Evolutionary conservation across 352 stramenopile genomes (phyloP), one percentile per base, ranked within the genome.

Genomic region (Phytopythium delawarense): DNA sequence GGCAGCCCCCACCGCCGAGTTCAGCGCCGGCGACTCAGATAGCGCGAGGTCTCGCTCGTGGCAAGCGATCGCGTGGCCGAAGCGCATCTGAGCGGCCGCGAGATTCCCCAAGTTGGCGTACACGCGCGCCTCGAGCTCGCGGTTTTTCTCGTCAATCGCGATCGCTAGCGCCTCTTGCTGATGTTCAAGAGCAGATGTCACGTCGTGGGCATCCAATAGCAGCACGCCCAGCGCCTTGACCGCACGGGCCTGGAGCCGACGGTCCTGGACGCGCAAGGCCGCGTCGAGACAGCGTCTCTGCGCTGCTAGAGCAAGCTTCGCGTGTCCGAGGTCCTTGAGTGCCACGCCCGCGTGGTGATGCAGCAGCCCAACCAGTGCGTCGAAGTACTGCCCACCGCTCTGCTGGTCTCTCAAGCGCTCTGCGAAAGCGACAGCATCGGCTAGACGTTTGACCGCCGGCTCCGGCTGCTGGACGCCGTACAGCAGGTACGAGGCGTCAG

Each of bases 101-200:
- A 94, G 66, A 39, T 92, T 94, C 50, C 85, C 85, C 23, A 94
- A 61, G 56, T 94, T 94, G 16, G 85, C 85, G 51, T 87, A 87
- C 44, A 90, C 79, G 12, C 85, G 78, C 1, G 81, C 82, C 52
- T 92, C 83, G 13, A 92, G 78, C 44, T 94, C 85, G 13, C 54
- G 57, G 59, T 91, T 83, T 16, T 71, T 67, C 13, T 75, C 67
- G 21, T 75, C 62, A 4, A 78, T 61, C 0, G 85, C 83, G 57
- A 91, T 56, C 7, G 66, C 40, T 8, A 94, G 60, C 8, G 81
- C 84, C 62, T 89, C 79, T 57, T 89, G 71, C 53, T 94, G 81
- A 21, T 77, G 79, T 23, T 84, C 78, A 35, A 87, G 65, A 4
- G 83, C 78, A 37, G 70, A 62, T 0, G 57, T 52, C 7, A 76